These are phyloP conservation scores for Diaporthe humulicola DNA, from an alignment of 2,329 filamentous ascomycete species.

Conservation along the genomic window DNA sequence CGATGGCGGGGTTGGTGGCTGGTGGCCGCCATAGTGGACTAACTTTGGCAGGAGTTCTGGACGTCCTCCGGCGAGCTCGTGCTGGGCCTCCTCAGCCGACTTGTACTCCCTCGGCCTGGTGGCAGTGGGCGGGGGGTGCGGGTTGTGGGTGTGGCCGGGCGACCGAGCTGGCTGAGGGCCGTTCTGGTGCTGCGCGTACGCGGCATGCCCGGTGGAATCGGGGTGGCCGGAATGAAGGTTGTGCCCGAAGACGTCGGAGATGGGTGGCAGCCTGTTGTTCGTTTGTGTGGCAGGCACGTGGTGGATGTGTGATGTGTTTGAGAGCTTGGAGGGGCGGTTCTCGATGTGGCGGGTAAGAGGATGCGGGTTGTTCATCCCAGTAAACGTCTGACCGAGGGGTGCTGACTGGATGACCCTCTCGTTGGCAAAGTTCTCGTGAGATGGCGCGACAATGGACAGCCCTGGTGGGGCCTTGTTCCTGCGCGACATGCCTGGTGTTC, in stretches of 20 bases:
- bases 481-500: conserved; percentile 80
- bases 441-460: conserved; percentile 93
- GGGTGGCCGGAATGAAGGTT: conserved; percentile 72
- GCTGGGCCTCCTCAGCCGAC: conserved; percentile 95
- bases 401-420: conserved; percentile 98
- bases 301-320: conserved; percentile 90
- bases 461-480: conserved; percentile 88
- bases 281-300: conserved; percentile 91
- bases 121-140: conserved; percentile 65
- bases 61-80: conserved; percentile 89
- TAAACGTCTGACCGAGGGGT: conserved; percentile 94
- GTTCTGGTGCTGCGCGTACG: conserved; percentile 74
- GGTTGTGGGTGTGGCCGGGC: conserved; percentile 77
- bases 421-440: conserved; percentile 90
- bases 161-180: conserved; percentile 80
- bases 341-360: conserved; percentile 82
- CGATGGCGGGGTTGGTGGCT: conserved; percentile 92
- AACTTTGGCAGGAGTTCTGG: conserved; percentile 93
- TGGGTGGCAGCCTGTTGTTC: conserved; percentile 90
- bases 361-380: conserved; percentile 84
- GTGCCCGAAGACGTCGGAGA: conserved; percentile 94
- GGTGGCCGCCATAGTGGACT: conserved; percentile 94
- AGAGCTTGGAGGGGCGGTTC: conserved; percentile 86
- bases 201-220: conserved; percentile 62
- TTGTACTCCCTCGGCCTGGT: conserved; percentile 87